Evolutionary conservation across 1,284 basidiomycete species (phyloP).

Genomic region (Puccinia polysora): DNA sequence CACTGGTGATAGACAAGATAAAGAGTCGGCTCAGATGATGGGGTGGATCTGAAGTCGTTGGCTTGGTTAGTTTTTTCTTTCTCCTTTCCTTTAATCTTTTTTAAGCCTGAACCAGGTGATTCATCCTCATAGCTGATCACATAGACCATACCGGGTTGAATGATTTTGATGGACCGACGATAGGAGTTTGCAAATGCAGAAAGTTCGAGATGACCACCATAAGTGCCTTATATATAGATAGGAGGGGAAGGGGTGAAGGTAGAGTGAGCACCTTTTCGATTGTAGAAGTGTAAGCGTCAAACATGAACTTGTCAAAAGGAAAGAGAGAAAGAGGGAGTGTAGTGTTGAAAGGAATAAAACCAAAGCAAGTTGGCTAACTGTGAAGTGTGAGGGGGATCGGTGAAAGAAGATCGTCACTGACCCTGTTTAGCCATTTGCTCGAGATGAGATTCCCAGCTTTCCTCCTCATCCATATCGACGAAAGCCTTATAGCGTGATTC

Average conservation of each 20-base stretch:
- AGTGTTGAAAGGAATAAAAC: not conserved
- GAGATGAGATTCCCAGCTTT: conserved; percentile 61
- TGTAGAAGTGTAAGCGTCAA: not conserved
- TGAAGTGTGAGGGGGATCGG: not conserved
- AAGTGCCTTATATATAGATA: conserved; percentile 62
- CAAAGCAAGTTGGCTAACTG: not conserved
- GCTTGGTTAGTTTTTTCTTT: conserved; percentile 36
- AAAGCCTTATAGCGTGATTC: conserved; percentile 75
- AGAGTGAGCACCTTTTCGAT: not conserved
- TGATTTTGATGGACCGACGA: conserved; percentile 74
- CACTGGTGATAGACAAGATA: conserved; percentile 49
- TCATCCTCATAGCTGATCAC: conserved; percentile 50
- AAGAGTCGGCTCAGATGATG: conserved; percentile 12
- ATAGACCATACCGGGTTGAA: conserved; percentile 68
- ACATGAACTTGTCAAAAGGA: not conserved
- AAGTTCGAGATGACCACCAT: conserved; percentile 84
- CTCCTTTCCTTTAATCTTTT: conserved; percentile 44
- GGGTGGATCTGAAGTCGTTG: not conserved
- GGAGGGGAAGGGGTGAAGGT: not conserved
- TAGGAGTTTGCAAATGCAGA: conserved; percentile 80
- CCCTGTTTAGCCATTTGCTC: conserved; percentile 70
- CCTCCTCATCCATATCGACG: conserved; percentile 74
- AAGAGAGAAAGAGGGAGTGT: not conserved
- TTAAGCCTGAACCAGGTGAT: conserved; percentile 33
- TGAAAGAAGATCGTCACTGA: conserved; percentile 52